phyloP scores from a whole-genome alignment of 1,139 yeast genomes.

The Candida smagusa region DNA sequence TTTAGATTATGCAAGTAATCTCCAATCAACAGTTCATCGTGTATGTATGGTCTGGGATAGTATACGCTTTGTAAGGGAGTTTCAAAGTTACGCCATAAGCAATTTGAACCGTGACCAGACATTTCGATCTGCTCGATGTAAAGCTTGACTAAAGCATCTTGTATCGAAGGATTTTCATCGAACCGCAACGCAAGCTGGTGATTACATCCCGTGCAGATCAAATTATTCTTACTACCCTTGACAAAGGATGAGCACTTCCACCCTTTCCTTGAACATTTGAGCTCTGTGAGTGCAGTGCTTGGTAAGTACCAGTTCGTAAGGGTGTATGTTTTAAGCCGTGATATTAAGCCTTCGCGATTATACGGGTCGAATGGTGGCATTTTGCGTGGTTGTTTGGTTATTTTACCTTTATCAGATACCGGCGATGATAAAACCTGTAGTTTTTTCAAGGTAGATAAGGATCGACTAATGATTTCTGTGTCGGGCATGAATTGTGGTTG shows the following conservation, averaged over 20 bases:
- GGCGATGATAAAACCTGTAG: too few species aligned
- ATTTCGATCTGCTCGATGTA: constrained; percentile 24
- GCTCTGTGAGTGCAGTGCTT: constrained; percentile 23
- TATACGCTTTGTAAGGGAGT: constrained; percentile 35
- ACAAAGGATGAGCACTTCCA: constrained; percentile 37
- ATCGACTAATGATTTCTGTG: too few species aligned
- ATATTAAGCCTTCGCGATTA: constrained; percentile 25
- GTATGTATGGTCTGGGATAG: constrained; percentile 34
- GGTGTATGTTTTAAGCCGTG: constrained; percentile 28
- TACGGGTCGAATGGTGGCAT: constrained; percentile 33
- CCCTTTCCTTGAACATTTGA: constrained; percentile 40
- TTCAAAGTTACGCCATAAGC: constrained; percentile 39
- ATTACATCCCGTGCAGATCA: constrained; percentile 34
- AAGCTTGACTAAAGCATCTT: constrained; percentile 20
- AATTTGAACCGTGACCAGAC: constrained; percentile 28
- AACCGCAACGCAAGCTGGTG: constrained; percentile 24
- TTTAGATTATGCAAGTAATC: constrained; percentile 29
- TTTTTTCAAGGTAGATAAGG: too few species aligned
- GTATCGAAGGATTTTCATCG: constrained; percentile 11
- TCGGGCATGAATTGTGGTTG: too few species aligned
- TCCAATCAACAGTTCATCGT: constrained; percentile 24
- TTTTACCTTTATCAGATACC: background rate
- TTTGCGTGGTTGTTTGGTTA: background rate
- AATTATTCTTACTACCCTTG: constrained; percentile 25
- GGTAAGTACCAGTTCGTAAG: constrained; percentile 39